Evolutionary conservation across 306 rosid genomes (phyloP).

Genomic region (Vigna unguiculata): DNA sequence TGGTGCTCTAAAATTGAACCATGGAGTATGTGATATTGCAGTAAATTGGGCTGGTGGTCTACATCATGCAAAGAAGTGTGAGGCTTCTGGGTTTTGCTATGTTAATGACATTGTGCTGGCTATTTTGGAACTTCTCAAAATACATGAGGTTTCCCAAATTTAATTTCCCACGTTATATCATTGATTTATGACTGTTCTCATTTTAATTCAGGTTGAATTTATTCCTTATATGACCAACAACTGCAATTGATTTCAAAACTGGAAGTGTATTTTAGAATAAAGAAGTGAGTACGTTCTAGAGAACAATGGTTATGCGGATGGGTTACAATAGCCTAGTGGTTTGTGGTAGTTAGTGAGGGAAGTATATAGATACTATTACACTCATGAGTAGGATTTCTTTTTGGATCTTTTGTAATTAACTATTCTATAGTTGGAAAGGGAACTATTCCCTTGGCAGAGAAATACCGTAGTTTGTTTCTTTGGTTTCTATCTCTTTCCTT

Average conservation of each 20-base stretch:
- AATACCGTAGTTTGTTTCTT: not conserved
- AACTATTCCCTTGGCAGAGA: not conserved
- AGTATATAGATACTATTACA: not conserved
- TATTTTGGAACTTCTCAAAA: conserved; percentile 60
- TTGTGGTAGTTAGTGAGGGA: conserved; percentile 2
- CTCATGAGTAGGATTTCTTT: not conserved
- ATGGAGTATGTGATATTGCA: conserved; percentile 53
- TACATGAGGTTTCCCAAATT: conserved; percentile 51
- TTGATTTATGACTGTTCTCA: conserved; percentile 20
- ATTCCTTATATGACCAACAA: conserved; percentile 6
- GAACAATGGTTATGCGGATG: not conserved
- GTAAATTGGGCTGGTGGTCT: conserved; percentile 64
- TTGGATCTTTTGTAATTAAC: not conserved
- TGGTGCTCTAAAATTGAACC: conserved; percentile 56
- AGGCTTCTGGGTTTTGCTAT: conserved; percentile 63
- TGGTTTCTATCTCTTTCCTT: not conserved
- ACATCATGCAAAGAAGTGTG: conserved; percentile 62
- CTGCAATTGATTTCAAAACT: not conserved
- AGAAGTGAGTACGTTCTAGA: not conserved
- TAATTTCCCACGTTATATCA: conserved; percentile 7
- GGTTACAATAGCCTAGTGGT: not conserved
- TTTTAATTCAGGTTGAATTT: conserved; percentile 29
- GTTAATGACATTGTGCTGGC: conserved; percentile 62
- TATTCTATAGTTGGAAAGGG: not conserved
- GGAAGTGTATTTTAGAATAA: not conserved